A percentile compares a stretch with the other conserved stretches of the same genome.
These are phyloP conservation scores for Beverwykella pulmonaria DNA, from an alignment of 495 filamentous ascomycete genomes.

Conservation along the genomic window DNA sequence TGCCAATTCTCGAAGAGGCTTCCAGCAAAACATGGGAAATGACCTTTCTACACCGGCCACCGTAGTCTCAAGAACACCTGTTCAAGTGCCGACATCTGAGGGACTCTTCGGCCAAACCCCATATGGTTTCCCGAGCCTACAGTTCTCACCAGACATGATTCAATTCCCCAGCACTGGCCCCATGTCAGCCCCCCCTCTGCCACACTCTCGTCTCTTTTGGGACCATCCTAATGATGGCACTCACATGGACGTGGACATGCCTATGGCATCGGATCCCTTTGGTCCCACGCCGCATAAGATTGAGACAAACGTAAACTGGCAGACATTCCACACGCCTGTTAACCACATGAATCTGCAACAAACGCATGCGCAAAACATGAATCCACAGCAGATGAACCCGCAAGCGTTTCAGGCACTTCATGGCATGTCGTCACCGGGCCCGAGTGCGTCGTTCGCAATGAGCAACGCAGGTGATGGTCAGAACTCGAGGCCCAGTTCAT, in stretches of 20 bases:
- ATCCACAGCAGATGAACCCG: conserved; percentile 18
- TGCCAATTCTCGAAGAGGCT: conserved; percentile 47
- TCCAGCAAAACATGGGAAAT: conserved; percentile 42
- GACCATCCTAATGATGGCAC: conserved; percentile 56
- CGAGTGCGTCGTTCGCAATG: conserved; percentile 14
- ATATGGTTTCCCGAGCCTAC: conserved; percentile 56
- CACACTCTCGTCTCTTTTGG: conserved; percentile 73
- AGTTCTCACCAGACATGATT: conserved; percentile 69
- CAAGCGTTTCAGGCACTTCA: conserved; percentile 37
- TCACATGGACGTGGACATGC: conserved; percentile 39
- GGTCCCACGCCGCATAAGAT: conserved; percentile 36
- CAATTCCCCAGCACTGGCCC: conserved; percentile 71
- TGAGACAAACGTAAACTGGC: conserved; percentile 20
- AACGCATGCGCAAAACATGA: conserved; percentile 1
- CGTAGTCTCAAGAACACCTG: conserved; percentile 40
- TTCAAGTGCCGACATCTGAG: conserved; percentile 8
- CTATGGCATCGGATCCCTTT: conserved; percentile 42
- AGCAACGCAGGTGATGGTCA: conserved; percentile 6
- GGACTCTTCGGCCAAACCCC: conserved; percentile 38
- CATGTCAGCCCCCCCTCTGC: conserved; percentile 66
- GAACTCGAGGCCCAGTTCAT: conserved; percentile 30
- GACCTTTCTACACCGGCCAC: conserved; percentile 45
- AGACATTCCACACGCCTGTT: conserved; percentile 23
- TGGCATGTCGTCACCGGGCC: conserved; percentile 27
- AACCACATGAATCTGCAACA: conserved; percentile 19